Percentiles rank a stretch among this genome's conserved stretches.
Evolutionary conservation across 306 rosid genomes (phyloP).

Genomic region (Ziziphus jujuba): DNA sequence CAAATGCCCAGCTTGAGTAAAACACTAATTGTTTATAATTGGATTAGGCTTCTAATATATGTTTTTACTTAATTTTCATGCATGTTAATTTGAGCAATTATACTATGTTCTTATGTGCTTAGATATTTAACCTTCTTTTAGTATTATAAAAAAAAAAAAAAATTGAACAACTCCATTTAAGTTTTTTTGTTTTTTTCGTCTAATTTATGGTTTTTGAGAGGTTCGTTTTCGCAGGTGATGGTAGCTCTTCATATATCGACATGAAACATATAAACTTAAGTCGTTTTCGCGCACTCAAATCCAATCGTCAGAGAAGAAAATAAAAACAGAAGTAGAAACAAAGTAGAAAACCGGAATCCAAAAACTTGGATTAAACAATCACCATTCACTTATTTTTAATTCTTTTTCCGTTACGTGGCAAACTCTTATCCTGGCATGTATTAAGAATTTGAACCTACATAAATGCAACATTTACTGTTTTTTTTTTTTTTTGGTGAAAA

Average conservation of each 20-base stretch:
- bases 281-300: slow-evolving; percentile 35
- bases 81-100: no score
- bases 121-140: no score
- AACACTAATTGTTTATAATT: no score
- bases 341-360: slow-evolving; percentile 11
- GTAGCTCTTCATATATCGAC: slow-evolving; percentile 13
- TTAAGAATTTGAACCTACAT: slow-evolving; percentile 10
- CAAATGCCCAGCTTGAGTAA: no score
- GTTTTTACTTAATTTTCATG: background rate
- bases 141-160: no score
- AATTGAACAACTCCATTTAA: no score
- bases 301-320: slow-evolving; percentile 9
- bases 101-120: no score
- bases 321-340: slow-evolving; percentile 19
- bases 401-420: slow-evolving; percentile 24
- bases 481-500: background rate
- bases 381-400: slow-evolving; percentile 19
- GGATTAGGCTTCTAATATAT: no score
- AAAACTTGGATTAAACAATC: slow-evolving; percentile 10
- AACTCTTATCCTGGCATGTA: slow-evolving; percentile 11
- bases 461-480: background rate
- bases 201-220: background rate
- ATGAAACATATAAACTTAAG: slow-evolving; percentile 21
- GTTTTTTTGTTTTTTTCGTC: no score
- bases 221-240: slow-evolving; percentile 24